These are phyloP conservation scores for Sclerotinia glacialis DNA, from an alignment of 2,329 filamentous ascomycete genomes.

Conservation along the genomic window DNA sequence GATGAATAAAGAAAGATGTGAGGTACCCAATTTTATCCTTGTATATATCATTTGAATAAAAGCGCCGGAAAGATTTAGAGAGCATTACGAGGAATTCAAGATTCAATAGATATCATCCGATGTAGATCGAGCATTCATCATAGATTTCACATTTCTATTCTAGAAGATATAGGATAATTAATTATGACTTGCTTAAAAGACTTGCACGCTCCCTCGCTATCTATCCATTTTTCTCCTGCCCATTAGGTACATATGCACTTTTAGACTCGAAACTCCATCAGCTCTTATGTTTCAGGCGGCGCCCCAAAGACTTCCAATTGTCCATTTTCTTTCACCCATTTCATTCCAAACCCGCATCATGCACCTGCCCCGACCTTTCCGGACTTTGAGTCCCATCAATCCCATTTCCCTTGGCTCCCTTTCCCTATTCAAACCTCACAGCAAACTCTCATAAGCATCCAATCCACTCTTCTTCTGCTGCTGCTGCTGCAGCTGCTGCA, in stretches of 20 bases:
- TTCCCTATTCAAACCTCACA: constrained; percentile 41
- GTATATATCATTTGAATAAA: constrained; percentile 1
- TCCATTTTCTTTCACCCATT: neutral
- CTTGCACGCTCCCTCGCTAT: neutral
- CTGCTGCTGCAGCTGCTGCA: constrained; percentile 26
- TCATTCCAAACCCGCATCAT: neutral
- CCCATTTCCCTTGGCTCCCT: neutral
- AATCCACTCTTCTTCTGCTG: constrained; percentile 45
- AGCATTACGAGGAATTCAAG: neutral
- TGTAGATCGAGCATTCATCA: neutral
- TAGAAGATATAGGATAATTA: neutral
- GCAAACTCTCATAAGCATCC: constrained; percentile 55
- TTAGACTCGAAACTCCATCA: constrained; percentile 9
- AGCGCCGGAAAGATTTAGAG: neutral
- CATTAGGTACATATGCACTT: constrained; percentile 4
- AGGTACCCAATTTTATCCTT: neutral
- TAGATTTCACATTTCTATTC: neutral
- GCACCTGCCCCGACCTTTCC: neutral
- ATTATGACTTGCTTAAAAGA: neutral
- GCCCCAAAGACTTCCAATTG: neutral
- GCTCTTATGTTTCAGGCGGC: neutral
- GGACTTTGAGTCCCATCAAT: neutral
- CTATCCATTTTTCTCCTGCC: neutral
- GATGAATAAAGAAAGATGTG: neutral
- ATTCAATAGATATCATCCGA: neutral